A percentile compares a stretch with the other conserved stretches of the same genome.
Conservation (phyloP, 2,329 filamentous ascomycete species). For the Xylaria sp. region DNA sequence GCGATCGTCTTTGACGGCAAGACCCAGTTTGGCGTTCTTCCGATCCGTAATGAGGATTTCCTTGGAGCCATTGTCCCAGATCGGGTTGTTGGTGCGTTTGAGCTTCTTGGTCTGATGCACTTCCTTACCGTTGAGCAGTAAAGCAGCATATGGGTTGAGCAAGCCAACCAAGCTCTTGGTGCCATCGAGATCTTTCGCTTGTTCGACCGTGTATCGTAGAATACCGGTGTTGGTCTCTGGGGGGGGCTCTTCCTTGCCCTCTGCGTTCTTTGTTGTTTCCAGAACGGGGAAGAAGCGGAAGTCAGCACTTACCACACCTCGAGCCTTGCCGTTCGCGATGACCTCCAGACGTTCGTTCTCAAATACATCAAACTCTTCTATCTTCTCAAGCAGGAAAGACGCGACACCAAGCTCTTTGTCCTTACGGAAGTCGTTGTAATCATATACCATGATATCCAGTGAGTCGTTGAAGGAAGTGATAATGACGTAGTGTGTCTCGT, state of each 20-base stretch:
- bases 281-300: slow-evolving; percentile 95
- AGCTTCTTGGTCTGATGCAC: slow-evolving; percentile 87
- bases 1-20: slow-evolving; percentile 94
- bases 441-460: slow-evolving; percentile 81
- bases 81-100: slow-evolving; percentile 96
- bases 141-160: slow-evolving; percentile 86
- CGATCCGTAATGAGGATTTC: slow-evolving; percentile 95
- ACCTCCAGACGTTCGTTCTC: slow-evolving; percentile 88
- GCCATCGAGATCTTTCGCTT: slow-evolving; percentile 93
- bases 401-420: slow-evolving; percentile 92
- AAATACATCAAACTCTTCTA: slow-evolving; percentile 75
- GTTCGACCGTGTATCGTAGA: slow-evolving; percentile 87
- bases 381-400: slow-evolving; percentile 79
- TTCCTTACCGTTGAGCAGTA: slow-evolving; percentile 90
- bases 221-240: slow-evolving; percentile 95
- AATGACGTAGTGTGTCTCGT: slow-evolving; percentile 95
- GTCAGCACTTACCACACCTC: slow-evolving; percentile 79
- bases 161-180: slow-evolving; percentile 89
- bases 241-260: slow-evolving; percentile 77
- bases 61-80: slow-evolving; percentile 91
- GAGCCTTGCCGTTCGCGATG: slow-evolving; percentile 78
- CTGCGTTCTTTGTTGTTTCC: slow-evolving; percentile 65
- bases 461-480: slow-evolving; percentile 88
- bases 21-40: slow-evolving; percentile 84
- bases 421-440: slow-evolving; percentile 95